Evolutionary conservation across 2,329 filamentous ascomycete species (phyloP).

Genomic region (Fusarium foetens): DNA sequence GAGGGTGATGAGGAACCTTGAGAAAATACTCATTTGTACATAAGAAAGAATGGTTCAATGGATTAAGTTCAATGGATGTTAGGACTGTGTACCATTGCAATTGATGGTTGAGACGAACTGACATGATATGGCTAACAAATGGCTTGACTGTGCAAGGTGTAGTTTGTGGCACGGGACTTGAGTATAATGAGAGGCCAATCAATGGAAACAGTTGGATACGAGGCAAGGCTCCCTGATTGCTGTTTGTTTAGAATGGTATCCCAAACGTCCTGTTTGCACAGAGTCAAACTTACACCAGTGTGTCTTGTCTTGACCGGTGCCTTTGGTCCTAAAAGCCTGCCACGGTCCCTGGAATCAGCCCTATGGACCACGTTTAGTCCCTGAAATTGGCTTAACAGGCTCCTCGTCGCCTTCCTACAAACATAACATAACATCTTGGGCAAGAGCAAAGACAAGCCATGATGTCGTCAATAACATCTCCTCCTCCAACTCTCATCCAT

Average conservation of each 20-base stretch:
- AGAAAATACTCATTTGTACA: conserved; percentile 50
- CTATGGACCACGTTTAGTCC: background rate
- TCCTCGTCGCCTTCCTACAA: conserved; percentile 18
- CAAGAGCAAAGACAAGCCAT: background rate
- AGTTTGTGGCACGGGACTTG: background rate
- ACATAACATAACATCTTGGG: background rate
- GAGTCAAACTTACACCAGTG: background rate
- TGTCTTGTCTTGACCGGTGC: background rate
- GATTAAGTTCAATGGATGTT: conserved; percentile 21
- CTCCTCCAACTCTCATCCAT: background rate
- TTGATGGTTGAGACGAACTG: background rate
- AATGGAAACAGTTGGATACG: background rate
- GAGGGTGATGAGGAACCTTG: conserved; percentile 65
- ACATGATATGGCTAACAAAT: conserved; percentile 1
- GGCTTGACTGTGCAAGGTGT: background rate
- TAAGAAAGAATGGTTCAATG: conserved; percentile 46
- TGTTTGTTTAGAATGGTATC: background rate
- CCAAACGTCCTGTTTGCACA: background rate
- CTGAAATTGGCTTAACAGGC: background rate
- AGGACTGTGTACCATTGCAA: conserved; percentile 2
- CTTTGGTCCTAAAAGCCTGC: background rate
- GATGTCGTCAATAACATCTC: background rate
- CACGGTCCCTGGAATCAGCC: background rate
- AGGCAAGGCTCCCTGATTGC: background rate
- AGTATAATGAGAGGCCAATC: background rate